A percentile compares a stretch with the other conserved stretches of the same genome.
Evolutionary conservation across 179 eudicot genomes (phyloP).

Genomic region (Patellifolia procumbens): DNA sequence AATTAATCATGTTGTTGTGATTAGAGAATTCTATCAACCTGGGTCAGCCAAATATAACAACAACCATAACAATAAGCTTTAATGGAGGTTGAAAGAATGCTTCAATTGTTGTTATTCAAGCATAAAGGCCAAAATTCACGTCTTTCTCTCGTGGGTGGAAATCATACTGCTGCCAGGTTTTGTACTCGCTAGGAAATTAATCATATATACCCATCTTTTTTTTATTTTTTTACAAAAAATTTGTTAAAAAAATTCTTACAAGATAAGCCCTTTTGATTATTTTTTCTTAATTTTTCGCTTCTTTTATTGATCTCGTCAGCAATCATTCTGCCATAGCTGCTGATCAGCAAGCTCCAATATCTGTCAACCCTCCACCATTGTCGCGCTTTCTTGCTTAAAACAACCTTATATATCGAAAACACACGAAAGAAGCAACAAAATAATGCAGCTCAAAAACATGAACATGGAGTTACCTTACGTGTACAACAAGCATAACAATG

Average conservation of each 20-base stretch:
- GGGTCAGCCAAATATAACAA: slow-evolving; percentile 22
- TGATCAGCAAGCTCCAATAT: slow-evolving; percentile 9
- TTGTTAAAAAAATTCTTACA: background rate
- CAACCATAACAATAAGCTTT: background rate
- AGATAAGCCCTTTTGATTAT: background rate
- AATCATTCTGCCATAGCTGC: slow-evolving; percentile 2
- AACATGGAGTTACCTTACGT: slow-evolving; percentile 37
- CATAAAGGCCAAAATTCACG: slow-evolving; percentile 35
- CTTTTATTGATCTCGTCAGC: slow-evolving; percentile 10
- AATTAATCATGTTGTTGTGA: slow-evolving; percentile 8
- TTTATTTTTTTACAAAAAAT: background rate
- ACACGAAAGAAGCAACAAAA: background rate
- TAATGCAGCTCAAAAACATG: slow-evolving; percentile 24
- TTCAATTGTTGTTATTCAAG: slow-evolving; percentile 47
- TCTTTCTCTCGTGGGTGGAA: slow-evolving; percentile 74
- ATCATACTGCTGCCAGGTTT: slow-evolving; percentile 74
- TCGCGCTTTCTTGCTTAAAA: background rate
- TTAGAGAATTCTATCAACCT: slow-evolving; percentile 22
- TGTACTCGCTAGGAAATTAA: slow-evolving; percentile 61
- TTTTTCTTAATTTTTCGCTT: background rate
- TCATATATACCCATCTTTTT: slow-evolving; percentile 10
- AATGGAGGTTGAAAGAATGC: slow-evolving; percentile 60
- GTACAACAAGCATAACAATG: slow-evolving; percentile 19
- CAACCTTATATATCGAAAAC: background rate
- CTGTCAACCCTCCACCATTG: slow-evolving; percentile 8